Percentiles rank a stretch among this genome's conserved stretches.
phyloP scores from a whole-genome alignment of 169 alveolate genomes.

The Plasmodium adleri region DNA sequence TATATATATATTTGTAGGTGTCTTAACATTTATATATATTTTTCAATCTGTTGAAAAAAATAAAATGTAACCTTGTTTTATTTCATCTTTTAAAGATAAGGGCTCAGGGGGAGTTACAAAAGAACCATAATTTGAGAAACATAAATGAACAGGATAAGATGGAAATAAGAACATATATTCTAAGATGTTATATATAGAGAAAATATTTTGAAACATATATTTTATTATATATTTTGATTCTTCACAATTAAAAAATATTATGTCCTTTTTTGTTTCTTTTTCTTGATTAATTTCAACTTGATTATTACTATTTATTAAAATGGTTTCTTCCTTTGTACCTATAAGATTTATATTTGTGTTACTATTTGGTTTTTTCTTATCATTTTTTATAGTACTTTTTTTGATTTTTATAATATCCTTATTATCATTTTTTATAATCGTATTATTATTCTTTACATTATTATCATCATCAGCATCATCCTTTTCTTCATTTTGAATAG shows the following conservation, averaged over 20 bases:
- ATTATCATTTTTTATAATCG: not conserved
- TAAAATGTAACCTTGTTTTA: constrained; percentile 23
- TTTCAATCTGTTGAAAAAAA: not conserved
- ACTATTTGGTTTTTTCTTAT: not conserved
- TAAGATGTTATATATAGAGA: constrained; percentile 47
- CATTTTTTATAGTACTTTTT: not conserved
- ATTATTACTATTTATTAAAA: not conserved
- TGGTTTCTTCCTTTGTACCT: not conserved
- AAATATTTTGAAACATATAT: constrained; percentile 49
- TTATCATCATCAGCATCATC: not conserved
- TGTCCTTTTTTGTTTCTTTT: not conserved
- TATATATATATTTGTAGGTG: not conserved
- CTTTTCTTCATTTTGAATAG: not conserved
- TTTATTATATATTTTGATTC: constrained; percentile 69
- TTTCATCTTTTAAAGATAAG: constrained; percentile 13
- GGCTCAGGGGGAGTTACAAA: constrained; percentile 15
- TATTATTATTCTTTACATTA: not conserved
- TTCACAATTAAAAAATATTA: constrained; percentile 16
- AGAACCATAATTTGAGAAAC: constrained; percentile 6
- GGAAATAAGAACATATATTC: constrained; percentile 66
- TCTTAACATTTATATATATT: too few species aligned
- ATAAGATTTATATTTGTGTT: not conserved
- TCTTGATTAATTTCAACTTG: not conserved
- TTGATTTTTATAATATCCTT: not conserved
- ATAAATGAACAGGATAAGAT: constrained; percentile 24